phyloP scores from a whole-genome alignment of 306 rosid genomes.

The Malus sylvestris region DNA sequence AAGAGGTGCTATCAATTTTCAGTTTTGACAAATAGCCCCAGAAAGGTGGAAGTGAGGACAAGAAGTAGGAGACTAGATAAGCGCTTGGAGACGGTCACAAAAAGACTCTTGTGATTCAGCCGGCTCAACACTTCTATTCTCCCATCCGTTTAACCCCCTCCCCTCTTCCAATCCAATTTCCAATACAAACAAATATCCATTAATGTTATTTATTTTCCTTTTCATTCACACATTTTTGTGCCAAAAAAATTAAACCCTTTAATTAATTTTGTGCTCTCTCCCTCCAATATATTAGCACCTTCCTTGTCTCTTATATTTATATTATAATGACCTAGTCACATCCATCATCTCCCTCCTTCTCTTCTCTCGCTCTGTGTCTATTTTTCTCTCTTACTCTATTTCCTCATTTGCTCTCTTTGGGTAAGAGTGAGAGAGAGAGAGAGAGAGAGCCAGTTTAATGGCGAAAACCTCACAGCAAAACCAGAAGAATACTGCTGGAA shows the following conservation, averaged over 20 bases:
- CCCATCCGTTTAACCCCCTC: not conserved
- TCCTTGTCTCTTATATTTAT: constrained; percentile 6
- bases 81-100: constrained; percentile 29
- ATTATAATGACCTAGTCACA: not conserved
- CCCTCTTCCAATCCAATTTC: not conserved
- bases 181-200: not conserved
- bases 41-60: constrained; percentile 10
- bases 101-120: constrained; percentile 12
- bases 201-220: not conserved
- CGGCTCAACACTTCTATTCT: constrained; percentile 12
- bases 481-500: constrained; percentile 18
- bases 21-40: not conserved
- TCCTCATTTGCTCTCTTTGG: not conserved
- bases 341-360: not conserved
- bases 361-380: not conserved
- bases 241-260: not conserved
- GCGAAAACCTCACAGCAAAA: constrained; percentile 49
- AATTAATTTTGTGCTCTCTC: not conserved
- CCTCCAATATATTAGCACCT: not conserved
- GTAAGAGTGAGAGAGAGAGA: not conserved
- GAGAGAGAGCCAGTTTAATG: constrained; percentile 24
- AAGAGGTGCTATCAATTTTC: constrained; percentile 1
- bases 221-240: not conserved
- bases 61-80: constrained; percentile 7
- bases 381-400: not conserved